A percentile compares a stretch with the other conserved stretches of the same genome.
Evolutionary conservation across 2,329 filamentous ascomycete species (phyloP).

Genomic region (Trichoderma sp.): DNA sequence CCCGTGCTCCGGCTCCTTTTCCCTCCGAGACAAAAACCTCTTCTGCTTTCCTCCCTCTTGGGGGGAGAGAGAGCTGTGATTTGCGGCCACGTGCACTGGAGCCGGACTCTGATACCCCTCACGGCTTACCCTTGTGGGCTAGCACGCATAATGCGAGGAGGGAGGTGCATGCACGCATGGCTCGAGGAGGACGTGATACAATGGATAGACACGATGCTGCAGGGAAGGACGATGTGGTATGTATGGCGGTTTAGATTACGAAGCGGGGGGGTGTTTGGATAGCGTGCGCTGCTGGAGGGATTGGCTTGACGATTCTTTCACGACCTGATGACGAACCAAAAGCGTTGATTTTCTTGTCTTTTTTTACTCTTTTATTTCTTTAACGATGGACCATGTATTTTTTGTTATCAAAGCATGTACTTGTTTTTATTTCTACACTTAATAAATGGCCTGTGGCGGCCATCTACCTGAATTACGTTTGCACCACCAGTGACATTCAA

Average conservation of each 20-base stretch:
- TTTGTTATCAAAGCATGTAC: background rate
- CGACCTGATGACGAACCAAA: slow-evolving; percentile 8
- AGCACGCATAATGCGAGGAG: slow-evolving; percentile 16
- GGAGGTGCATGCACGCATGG: slow-evolving; percentile 16
- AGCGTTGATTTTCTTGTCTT: background rate
- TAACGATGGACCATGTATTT: background rate
- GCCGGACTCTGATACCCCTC: slow-evolving; percentile 11
- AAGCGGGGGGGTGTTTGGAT: slow-evolving; percentile 1
- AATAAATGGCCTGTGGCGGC: background rate
- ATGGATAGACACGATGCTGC: slow-evolving; percentile 10
- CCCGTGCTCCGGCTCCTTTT: slow-evolving; percentile 8
- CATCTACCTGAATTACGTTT: background rate
- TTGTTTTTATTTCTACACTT: background rate
- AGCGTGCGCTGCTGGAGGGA: slow-evolving; percentile 10
- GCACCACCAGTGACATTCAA: background rate
- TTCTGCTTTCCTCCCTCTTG: slow-evolving; percentile 21
- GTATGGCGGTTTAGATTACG: background rate
- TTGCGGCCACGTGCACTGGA: slow-evolving; percentile 14
- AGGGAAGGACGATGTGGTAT: background rate
- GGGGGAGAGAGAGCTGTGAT: background rate
- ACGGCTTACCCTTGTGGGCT: slow-evolving; percentile 16
- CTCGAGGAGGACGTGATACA: slow-evolving; percentile 8
- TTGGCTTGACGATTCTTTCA: slow-evolving; percentile 8
- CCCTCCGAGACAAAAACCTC: slow-evolving; percentile 17
- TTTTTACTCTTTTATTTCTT: background rate